phyloP scores from a whole-genome alignment of 2,329 filamentous ascomycete species.

The Geosmithia morbida region DNA sequence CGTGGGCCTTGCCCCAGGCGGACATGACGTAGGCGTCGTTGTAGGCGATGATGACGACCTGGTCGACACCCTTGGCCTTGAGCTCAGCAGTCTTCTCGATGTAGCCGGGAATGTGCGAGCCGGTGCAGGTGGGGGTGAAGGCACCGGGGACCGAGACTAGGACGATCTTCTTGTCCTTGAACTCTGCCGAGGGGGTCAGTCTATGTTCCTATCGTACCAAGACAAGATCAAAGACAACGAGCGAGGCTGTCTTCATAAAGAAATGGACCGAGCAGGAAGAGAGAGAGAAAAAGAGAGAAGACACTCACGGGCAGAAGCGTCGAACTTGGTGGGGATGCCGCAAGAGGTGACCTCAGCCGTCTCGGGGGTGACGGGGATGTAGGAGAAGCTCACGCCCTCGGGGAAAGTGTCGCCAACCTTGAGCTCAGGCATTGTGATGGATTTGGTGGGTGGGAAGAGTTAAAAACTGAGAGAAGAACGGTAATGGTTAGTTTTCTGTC shows the following conservation, averaged over 20 bases:
- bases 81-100: slow-evolving; percentile 56
- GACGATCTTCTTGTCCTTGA: slow-evolving; percentile 41
- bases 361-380: slow-evolving; percentile 64
- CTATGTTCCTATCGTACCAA: background rate
- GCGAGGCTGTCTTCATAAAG: too few species aligned
- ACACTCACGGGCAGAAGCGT: slow-evolving; percentile 55
- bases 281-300: too few species aligned
- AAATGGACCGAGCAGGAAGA: too few species aligned
- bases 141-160: slow-evolving; percentile 49
- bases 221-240: background rate
- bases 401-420: slow-evolving; percentile 78
- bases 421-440: slow-evolving; percentile 41
- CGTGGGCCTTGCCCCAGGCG: slow-evolving; percentile 82
- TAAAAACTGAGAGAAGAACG: background rate
- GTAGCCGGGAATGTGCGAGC: slow-evolving; percentile 69
- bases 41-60: slow-evolving; percentile 66
- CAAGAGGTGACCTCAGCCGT: slow-evolving; percentile 56
- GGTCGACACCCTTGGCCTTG: slow-evolving; percentile 68
- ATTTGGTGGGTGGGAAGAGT: background rate
- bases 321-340: slow-evolving; percentile 62
- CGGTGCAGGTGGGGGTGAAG: slow-evolving; percentile 80
- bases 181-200: slow-evolving; percentile 20
- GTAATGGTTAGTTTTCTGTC: background rate
- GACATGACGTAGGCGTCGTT: slow-evolving; percentile 84
- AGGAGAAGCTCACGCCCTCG: slow-evolving; percentile 65